Conservation (phyloP, 2,329 filamentous ascomycete genomes). For the Colletotrichum sp. region DNA sequence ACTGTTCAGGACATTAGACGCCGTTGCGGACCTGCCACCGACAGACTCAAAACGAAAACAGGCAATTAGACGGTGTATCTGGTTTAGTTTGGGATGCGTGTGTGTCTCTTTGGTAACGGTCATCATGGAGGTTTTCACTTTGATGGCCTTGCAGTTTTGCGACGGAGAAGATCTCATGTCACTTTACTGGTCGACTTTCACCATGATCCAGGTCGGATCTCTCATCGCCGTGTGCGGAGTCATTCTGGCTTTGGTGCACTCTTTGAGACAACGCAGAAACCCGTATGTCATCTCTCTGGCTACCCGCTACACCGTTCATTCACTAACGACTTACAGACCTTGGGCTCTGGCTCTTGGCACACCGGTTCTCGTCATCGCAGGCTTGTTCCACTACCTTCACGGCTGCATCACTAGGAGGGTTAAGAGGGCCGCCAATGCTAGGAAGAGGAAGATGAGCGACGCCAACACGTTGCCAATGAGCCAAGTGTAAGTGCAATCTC, state of each 20-base stretch:
- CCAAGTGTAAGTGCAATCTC: slow-evolving; percentile 42
- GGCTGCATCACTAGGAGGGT: slow-evolving; percentile 40
- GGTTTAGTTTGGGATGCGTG: slow-evolving; percentile 49
- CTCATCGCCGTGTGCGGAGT: slow-evolving; percentile 64
- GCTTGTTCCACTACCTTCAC: slow-evolving; percentile 54
- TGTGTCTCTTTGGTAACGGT: slow-evolving; percentile 47
- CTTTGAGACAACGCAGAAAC: slow-evolving; percentile 52
- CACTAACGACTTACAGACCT: slow-evolving; percentile 36
- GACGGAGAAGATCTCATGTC: slow-evolving; percentile 65
- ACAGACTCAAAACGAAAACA: slow-evolving; percentile 39
- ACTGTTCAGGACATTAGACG: slow-evolving; percentile 37
- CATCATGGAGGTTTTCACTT: slow-evolving; percentile 59
- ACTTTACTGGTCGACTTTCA: slow-evolving; percentile 67
- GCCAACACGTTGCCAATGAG: slow-evolving; percentile 40
- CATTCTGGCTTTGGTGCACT: slow-evolving; percentile 56
- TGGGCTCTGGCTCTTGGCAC: slow-evolving; percentile 66
- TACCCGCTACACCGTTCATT: background rate
- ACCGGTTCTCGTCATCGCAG: slow-evolving; percentile 63
- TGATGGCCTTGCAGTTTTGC: slow-evolving; percentile 62
- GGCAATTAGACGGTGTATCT: slow-evolving; percentile 44
- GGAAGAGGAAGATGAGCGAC: slow-evolving; percentile 27
- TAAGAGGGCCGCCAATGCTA: slow-evolving; percentile 29
- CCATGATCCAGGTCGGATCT: slow-evolving; percentile 62
- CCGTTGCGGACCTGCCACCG: slow-evolving; percentile 32
- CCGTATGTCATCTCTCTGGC: slow-evolving; percentile 44